Base-by-base conservation (phyloP, 306 rosid genomes). In the Leucaena leucocephala region DNA sequence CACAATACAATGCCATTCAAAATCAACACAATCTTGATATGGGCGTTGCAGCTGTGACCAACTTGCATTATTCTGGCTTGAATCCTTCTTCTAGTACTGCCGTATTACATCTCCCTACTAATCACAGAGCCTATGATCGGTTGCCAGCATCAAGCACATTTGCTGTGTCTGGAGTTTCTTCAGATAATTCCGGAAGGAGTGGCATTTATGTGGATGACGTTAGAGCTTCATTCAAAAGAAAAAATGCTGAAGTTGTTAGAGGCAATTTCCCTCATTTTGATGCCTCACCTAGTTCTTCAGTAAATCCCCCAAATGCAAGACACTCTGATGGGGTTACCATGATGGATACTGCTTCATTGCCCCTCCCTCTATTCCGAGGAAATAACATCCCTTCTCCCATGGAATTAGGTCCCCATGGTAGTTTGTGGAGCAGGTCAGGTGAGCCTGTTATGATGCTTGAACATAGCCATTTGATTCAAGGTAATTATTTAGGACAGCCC, bases 211-310 rank as follows among this genome's bases (percentile, higher is more conserved):
- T 88, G 48, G 97, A 91, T 74, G 96, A 92, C 68, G 86, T 82
- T 40, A 84, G 98, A 79, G 94, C 89, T 86, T 94, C 89, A 17
- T 86, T 78, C 86, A 96, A 96, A 89, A 90, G 99, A 83, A 96
- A 96, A 85, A 75, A 52, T 73, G 86, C 90, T 2, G 98, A 91
- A 84, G 87, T 87, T 49, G 68, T 87, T 39, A 87, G 89, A 12
- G 97, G 97, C 81, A 83, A 83, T 81, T 76, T 76, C 49, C 97
- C 86, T 43, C 81, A 85, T 68, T 89, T 84, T 64, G 90, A 83
- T 81, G 85, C 86, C 46, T 85, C 90, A 10, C 87, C 91, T 72
- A 83, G 89, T 84, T 87, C 97, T 76, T 91, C 96, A 40, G 80
- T 80, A 59, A 80, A 83, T 72, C 90, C 93, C 61, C 86, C 85